Conservation (phyloP, 208 protist species). For the Herpetomonas samuelpessoai region DNA sequence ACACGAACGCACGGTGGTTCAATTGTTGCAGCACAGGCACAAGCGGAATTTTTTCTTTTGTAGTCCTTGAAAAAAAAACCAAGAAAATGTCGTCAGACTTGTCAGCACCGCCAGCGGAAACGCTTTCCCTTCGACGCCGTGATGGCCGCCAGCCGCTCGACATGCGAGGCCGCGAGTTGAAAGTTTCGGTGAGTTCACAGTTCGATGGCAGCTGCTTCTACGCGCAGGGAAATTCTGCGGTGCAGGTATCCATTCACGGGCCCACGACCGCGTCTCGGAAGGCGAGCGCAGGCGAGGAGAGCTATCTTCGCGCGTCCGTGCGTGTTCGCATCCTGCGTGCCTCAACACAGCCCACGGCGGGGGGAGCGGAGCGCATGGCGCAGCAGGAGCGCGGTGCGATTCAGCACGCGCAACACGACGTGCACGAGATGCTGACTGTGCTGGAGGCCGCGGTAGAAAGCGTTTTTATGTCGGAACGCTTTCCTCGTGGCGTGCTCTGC, state of each 20-base stretch:
- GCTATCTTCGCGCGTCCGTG: too few species aligned
- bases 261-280: too few species aligned
- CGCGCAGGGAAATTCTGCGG: slow-evolving; percentile 64
- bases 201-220: slow-evolving; percentile 82
- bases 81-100: slow-evolving; percentile 3
- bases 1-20: too few species aligned
- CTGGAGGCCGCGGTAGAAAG: slow-evolving; percentile 39
- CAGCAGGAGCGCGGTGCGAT: slow-evolving; percentile 36
- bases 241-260: slow-evolving; percentile 65
- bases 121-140: slow-evolving; percentile 28
- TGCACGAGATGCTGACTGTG: slow-evolving; percentile 36
- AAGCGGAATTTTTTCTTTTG: background rate
- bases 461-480: slow-evolving; percentile 51
- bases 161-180: slow-evolving; percentile 68
- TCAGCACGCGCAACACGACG: slow-evolving; percentile 30
- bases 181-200: slow-evolving; percentile 44
- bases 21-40: too few species aligned
- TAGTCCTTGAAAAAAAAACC: too few species aligned
- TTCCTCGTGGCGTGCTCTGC: slow-evolving; percentile 55
- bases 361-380: slow-evolving; percentile 45
- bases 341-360: too few species aligned
- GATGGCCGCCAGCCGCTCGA: slow-evolving; percentile 65
- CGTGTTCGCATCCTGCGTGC: too few species aligned
- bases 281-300: slow-evolving; percentile 34
- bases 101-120: too few species aligned